These are phyloP conservation scores for Fraxinus americana DNA, from an alignment of 257 asterid species.

Conservation along the genomic window DNA sequence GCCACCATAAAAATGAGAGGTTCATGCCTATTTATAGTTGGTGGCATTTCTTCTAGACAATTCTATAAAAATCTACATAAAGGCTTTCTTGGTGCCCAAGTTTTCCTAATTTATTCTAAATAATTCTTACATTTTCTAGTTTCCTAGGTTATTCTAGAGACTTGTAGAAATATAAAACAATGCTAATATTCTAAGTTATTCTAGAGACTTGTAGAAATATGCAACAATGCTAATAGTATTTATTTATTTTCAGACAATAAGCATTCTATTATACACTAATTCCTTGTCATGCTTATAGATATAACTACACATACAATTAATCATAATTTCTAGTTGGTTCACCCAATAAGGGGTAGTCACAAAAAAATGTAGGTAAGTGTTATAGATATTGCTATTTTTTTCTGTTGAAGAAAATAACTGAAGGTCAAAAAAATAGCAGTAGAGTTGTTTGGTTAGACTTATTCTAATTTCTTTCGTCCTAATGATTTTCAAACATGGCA, in stretches of 20 bases:
- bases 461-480: neutral
- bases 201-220: too few relatives aligned
- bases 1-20: too few relatives aligned
- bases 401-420: neutral
- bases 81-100: too few relatives aligned
- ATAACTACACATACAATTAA: neutral
- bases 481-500: too few relatives aligned
- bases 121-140: too few relatives aligned
- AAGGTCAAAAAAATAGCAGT: neutral
- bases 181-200: too few relatives aligned
- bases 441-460: neutral
- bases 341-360: neutral
- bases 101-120: too few relatives aligned
- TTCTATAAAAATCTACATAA: too few relatives aligned
- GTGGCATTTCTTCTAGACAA: too few relatives aligned
- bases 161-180: too few relatives aligned
- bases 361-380: neutral
- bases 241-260: neutral
- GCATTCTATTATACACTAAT: neutral
- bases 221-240: neutral
- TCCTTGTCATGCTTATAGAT: neutral
- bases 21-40: too few relatives aligned
- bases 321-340: neutral
- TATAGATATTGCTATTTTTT: neutral
- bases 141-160: too few relatives aligned